Evolutionary conservation across 2,329 filamentous ascomycete genomes (phyloP).

Genomic region (Claviceps fusiformis): DNA sequence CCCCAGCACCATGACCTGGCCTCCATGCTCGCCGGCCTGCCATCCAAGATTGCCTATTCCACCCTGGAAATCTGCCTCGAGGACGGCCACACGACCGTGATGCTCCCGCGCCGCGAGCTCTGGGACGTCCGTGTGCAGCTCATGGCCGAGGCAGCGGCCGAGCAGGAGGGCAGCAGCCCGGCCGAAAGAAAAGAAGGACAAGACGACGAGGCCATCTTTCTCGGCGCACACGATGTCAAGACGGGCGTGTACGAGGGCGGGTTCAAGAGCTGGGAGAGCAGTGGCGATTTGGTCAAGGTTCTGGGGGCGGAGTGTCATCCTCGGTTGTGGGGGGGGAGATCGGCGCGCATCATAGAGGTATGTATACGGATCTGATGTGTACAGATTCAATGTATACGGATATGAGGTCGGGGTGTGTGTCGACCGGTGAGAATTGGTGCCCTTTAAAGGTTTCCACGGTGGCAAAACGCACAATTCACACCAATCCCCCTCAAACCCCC

Average conservation of each 20-base stretch:
- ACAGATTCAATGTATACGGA: too few relatives aligned
- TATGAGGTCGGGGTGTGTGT: too few relatives aligned
- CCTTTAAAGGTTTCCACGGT: too few relatives aligned
- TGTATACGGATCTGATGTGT: constrained; percentile 9
- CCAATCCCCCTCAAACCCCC: too few relatives aligned
- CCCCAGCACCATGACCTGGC: constrained; percentile 37
- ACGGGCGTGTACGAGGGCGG: constrained; percentile 77
- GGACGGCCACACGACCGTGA: constrained; percentile 31
- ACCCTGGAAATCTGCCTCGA: constrained; percentile 45
- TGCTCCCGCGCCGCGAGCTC: constrained; percentile 59
- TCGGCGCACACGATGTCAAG: constrained; percentile 61
- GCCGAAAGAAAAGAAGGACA: too few relatives aligned
- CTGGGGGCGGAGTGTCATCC: constrained; percentile 30
- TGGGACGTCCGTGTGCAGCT: constrained; percentile 73
- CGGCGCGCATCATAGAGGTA: constrained; percentile 41
- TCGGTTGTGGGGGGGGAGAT: constrained; percentile 17
- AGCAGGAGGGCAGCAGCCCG: neutral
- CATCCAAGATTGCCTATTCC: constrained; percentile 61
- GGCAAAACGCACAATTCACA: too few relatives aligned
- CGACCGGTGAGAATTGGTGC: too few relatives aligned
- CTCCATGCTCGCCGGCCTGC: constrained; percentile 43
- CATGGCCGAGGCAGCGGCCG: constrained; percentile 52
- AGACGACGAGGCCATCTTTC: constrained; percentile 17
- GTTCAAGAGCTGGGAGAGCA: constrained; percentile 85
- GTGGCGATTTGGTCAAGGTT: constrained; percentile 64